Conservation (phyloP, 2,329 filamentous ascomycete species). For the Pyrenochaeta sp. region DNA sequence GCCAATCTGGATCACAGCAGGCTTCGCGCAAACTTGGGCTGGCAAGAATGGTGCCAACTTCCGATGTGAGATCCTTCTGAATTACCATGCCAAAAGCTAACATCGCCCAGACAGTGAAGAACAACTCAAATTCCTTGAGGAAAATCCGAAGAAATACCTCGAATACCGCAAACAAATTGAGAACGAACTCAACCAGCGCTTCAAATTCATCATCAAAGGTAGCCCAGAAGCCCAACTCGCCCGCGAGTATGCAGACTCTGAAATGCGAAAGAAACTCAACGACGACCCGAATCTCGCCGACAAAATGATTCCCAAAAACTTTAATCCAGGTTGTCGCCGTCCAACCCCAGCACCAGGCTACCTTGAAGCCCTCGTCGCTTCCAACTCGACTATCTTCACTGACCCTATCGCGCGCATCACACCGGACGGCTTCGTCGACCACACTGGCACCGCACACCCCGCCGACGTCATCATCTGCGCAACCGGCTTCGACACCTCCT, state of each 20-base stretch:
- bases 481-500: constrained; percentile 51
- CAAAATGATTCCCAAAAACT: constrained; percentile 56
- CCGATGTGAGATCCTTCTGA: constrained; percentile 45
- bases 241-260: constrained; percentile 46
- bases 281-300: constrained; percentile 49
- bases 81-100: constrained; percentile 11
- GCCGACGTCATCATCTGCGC: constrained; percentile 53
- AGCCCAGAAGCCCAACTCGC: constrained; percentile 54
- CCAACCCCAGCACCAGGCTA: constrained; percentile 35
- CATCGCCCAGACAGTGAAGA: constrained; percentile 44
- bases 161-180: constrained; percentile 59
- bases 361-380: constrained; percentile 24
- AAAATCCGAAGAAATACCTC: constrained; percentile 54
- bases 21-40: constrained; percentile 57
- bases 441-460: constrained; percentile 29
- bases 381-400: constrained; percentile 29
- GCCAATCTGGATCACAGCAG: constrained; percentile 58
- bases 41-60: constrained; percentile 58
- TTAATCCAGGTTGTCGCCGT: constrained; percentile 32
- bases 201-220: constrained; percentile 62
- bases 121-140: constrained; percentile 48
- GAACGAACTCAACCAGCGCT: constrained; percentile 60
- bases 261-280: constrained; percentile 53
- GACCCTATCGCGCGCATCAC: constrained; percentile 27
- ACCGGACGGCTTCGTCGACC: constrained; percentile 27